Base-by-base conservation (phyloP, 179 eudicot species). In the Camellia oleifera region DNA sequence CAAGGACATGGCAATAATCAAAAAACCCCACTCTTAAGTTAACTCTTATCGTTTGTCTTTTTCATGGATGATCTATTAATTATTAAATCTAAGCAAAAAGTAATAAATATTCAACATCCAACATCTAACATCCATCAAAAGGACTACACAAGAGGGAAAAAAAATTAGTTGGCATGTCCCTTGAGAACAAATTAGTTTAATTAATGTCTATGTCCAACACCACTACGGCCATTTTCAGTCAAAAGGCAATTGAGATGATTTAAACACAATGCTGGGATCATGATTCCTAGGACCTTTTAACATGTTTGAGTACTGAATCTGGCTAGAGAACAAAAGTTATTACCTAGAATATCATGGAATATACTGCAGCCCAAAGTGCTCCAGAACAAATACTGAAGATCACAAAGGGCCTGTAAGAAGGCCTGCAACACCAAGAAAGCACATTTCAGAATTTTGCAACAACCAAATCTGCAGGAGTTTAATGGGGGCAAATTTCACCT, bases 401-500 rank as follows among this genome's bases (percentile, higher is more conserved):
- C 92, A 87, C 96, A 87, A 87, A 85, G 88, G 92, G 88, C 86
- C 79, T 42, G 80, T 77, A 82, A 83, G 78, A 81, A 85, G 83
- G 88, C 89, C 88, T 86, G 87, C 83, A 81, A 85, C 83, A 81
- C 85, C 83, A 78, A 9, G 23, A 81, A 68, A 69, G 76, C 79
- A 76, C 77, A 69, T 58, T 82, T 64, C 76, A 78, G 70, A 81
- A 83, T 72, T 80, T 81, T 50, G 75, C 53, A 74, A 62, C 81
- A 79, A 74, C 76, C 82, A 78, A 81, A 80, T 26, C 54, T 78
- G 80, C 73, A 78, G 74, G 70, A 83, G 5, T 32, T 52, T 68
- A 54, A 72, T 54, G 76, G 58, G 72, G 63, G 84, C 58, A 64
- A 64, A 69, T 52, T 84, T 63, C 57, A 82, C 82, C 75, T 69